Evolutionary conservation across 148 eudicot species (phyloP), one percentile per base, ranked within the genome.

Genomic region (Rhododendron griersonianum): DNA sequence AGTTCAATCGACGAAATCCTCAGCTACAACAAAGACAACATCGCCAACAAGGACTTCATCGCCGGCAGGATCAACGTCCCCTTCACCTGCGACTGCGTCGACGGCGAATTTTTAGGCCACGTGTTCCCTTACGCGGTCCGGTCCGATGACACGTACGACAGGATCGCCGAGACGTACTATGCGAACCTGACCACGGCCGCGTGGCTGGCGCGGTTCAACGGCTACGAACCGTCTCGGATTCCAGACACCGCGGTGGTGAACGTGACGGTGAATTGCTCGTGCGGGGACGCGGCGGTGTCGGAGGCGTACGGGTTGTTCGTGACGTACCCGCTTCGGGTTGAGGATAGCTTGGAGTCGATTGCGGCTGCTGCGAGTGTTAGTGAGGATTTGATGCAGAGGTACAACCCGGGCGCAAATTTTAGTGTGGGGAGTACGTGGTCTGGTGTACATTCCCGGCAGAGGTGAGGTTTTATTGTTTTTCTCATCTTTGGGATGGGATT

Each of bases 181-280:
- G 79, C 93, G 37, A 92, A 94, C 86, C 93, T 94, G 87, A 95
- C 98, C 2, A 89, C 90, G 5, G 71, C 81, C 8, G 81, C 48
- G 76, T 89, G 79, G 93, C 9, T 93, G 89, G 76, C 84, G 92
- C 57, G 67, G 74, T 88, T n/a, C 80, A 95, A 94, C 86, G 57
- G 77, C 44, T 92, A 90, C 57, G 18, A 59, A 19, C 73, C 91
- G 4, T 82, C 7, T n/a, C 69, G n/a, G 15, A 45, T 95, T 33
- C 92, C 93, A 4, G 80, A 45, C 53, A 5, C 1, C 30, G 91
- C 63, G 11, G 45, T 21, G 65, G 23, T 95, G 77, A 93, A 87
- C 47, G 96, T 95, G 86, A 81, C 88, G 15, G 95, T 95, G 78
- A 94, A 91, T 79, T 96, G 98, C 63, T 89, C 92, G 47, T 96